These are phyloP conservation scores for Sutorius australiensis DNA, from an alignment of 768 basidiomycete species.

Conservation along the genomic window DNA sequence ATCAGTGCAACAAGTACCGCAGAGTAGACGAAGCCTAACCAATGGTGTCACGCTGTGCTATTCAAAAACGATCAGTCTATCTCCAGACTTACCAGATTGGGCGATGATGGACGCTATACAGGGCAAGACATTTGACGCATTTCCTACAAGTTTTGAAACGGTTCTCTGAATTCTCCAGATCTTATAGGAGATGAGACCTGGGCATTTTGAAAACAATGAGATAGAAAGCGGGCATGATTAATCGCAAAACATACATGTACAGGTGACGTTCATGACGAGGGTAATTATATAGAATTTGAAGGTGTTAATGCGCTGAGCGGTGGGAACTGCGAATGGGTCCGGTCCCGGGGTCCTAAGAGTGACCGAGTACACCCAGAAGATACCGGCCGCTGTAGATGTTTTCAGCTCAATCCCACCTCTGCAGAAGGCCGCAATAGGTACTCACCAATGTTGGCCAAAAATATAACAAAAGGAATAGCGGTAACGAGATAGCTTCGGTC, in stretches of 20 bases:
- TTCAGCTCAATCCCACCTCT: background rate
- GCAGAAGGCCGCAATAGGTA: background rate
- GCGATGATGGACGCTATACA: background rate
- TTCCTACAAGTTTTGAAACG: background rate
- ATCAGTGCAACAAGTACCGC: background rate
- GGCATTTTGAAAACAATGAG: background rate
- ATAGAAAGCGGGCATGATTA: background rate
- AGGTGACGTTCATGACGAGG: background rate
- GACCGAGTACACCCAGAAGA: background rate
- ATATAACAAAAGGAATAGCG: background rate
- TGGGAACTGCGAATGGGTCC: rapidly evolving
- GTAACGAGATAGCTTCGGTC: background rate
- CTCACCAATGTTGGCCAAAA: background rate
- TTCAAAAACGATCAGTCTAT: background rate
- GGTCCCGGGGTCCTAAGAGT: background rate
- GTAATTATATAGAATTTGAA: background rate
- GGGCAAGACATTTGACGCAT: background rate
- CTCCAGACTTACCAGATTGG: background rate
- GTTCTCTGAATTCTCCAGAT: background rate
- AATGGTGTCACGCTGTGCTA: background rate
- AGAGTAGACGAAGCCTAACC: background rate
- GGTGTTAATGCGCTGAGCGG: background rate
- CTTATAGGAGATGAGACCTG: background rate
- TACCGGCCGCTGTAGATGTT: background rate
- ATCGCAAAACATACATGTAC: background rate